Conservation (phyloP, 225 moss, liverwort and hornwort species). For the Pleurozium schreberi region DNA sequence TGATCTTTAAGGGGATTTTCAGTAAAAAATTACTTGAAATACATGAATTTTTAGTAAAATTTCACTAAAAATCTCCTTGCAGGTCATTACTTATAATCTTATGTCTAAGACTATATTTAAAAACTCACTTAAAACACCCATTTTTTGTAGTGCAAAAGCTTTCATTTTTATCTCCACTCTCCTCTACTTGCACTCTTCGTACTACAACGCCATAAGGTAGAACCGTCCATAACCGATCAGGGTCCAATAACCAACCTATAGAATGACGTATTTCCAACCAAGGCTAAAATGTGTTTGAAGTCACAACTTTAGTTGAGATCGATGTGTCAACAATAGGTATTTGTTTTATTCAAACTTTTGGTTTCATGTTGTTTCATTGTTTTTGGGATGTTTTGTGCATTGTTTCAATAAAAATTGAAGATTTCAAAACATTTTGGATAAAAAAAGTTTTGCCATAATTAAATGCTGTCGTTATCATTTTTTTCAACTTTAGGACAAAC, state of each 20-base stretch:
- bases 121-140: too few species aligned
- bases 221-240: too few species aligned
- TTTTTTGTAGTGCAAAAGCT: too few species aligned
- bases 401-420: not conserved
- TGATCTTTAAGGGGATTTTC: too few species aligned
- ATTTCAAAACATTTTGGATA: not conserved
- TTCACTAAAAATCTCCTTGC: too few species aligned
- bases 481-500: rapidly evolving
- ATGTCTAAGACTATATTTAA: too few species aligned
- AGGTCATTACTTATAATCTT: too few species aligned
- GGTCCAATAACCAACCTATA: too few species aligned
- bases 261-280: too few species aligned
- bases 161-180: not conserved
- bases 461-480: not conserved
- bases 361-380: not conserved
- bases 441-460: not conserved
- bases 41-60: too few species aligned
- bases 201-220: not conserved
- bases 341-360: not conserved
- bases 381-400: rapidly evolving
- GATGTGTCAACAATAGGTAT: rapidly evolving
- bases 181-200: rapidly evolving
- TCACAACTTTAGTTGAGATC: rapidly evolving
- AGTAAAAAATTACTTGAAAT: too few species aligned
- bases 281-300: too few species aligned